Evolutionary conservation across 1,284 basidiomycete species (phyloP).

Genomic region (Paramarasmius palmivorus): DNA sequence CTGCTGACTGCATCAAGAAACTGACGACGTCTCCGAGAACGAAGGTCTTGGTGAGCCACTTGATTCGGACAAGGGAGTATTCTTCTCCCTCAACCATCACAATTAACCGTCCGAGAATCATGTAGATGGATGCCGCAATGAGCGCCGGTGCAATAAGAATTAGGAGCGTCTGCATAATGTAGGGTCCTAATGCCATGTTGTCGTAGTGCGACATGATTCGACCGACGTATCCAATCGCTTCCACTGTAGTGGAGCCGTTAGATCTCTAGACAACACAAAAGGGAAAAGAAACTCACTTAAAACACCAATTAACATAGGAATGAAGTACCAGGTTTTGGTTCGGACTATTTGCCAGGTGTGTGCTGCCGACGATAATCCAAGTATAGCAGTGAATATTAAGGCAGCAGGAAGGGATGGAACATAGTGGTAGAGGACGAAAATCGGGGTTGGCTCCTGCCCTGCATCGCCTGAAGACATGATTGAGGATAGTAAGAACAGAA

Average conservation of each 20-base stretch:
- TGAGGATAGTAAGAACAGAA: too few species aligned
- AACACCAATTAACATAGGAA: conserved; percentile 2
- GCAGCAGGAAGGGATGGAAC: not conserved
- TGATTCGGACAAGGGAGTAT: conserved; percentile 7
- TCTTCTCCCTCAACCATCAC: not conserved
- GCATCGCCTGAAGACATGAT: too few species aligned
- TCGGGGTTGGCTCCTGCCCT: too few species aligned
- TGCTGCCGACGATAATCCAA: not conserved
- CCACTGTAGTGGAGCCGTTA: not conserved
- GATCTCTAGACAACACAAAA: too few species aligned
- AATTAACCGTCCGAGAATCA: conserved; percentile 8
- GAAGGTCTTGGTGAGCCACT: conserved; percentile 7
- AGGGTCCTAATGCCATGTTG: not conserved
- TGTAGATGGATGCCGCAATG: conserved; percentile 10
- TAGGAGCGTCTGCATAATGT: conserved; percentile 1
- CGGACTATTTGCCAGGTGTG: not conserved
- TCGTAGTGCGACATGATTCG: not conserved
- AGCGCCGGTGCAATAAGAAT: conserved; percentile 7
- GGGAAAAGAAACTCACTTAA: not conserved
- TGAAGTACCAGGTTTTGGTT: conserved; percentile 9
- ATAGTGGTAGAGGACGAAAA: not conserved
- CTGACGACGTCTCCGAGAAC: conserved; percentile 10
- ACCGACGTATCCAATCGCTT: not conserved
- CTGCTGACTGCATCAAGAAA: conserved; percentile 4
- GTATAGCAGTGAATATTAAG: not conserved